Evolutionary conservation across 2,329 filamentous ascomycete genomes (phyloP).

Genomic region (Myriangium duriaei): DNA sequence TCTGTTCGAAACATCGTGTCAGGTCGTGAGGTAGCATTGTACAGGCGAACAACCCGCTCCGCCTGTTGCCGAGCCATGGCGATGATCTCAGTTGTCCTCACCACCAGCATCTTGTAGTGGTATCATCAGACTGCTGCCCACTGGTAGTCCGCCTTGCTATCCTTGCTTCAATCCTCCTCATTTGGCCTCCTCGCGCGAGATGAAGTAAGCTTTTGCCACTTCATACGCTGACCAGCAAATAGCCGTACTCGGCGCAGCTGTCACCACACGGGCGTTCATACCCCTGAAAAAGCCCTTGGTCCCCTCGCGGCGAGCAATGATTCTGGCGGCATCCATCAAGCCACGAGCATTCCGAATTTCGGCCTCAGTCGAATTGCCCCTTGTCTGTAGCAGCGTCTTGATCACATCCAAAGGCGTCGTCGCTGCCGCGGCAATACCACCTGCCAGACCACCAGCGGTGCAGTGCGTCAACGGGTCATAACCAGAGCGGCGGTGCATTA

Average conservation of each 20-base stretch:
- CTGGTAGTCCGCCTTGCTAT: too few species aligned
- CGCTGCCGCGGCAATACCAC: conserved; percentile 82
- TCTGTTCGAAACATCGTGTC: too few species aligned
- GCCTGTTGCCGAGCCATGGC: too few species aligned
- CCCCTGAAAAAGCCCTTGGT: conserved; percentile 85
- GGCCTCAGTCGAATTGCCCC: conserved; percentile 67
- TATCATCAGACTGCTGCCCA: too few species aligned
- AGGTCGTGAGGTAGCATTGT: too few species aligned
- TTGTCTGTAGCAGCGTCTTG: conserved; percentile 92
- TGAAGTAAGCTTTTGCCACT: conserved; percentile 57
- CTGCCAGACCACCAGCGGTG: conserved; percentile 79
- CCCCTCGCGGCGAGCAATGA: conserved; percentile 76
- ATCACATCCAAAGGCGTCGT: conserved; percentile 97
- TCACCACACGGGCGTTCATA: conserved; percentile 78
- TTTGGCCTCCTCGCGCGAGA: conserved; percentile 26
- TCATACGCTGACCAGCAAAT: conserved; percentile 83
- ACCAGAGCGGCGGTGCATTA: conserved; percentile 65
- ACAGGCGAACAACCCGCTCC: too few species aligned
- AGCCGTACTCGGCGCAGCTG: conserved; percentile 97
- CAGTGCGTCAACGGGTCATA: conserved; percentile 95
- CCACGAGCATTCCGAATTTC: conserved; percentile 80
- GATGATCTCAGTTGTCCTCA: too few species aligned
- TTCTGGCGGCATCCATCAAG: conserved; percentile 62
- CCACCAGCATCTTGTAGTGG: too few species aligned
- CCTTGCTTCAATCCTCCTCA: conserved; percentile 12